Conservation (phyloP, 148 eudicot genomes). For the Silene conica region DNA sequence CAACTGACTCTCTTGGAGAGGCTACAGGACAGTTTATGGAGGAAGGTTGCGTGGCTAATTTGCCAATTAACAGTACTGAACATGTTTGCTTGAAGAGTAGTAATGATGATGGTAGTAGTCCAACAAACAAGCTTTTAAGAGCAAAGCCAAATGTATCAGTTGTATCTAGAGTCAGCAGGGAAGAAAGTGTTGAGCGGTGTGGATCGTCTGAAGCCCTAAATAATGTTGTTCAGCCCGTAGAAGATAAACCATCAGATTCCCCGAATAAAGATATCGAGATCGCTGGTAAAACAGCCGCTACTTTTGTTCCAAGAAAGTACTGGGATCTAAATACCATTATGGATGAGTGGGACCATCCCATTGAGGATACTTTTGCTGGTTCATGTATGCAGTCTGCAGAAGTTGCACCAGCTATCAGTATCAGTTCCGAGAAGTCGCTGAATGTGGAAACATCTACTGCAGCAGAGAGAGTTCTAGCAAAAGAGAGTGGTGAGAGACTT, state of each 20-base stretch:
- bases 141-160: slow-evolving; percentile 26
- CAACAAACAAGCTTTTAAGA: slow-evolving; percentile 16
- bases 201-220: neutral
- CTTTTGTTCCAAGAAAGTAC: slow-evolving; percentile 30
- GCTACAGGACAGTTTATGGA: neutral
- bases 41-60: neutral
- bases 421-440: slow-evolving; percentile 1
- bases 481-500: neutral
- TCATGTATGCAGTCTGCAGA: slow-evolving; percentile 16
- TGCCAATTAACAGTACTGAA: slow-evolving; percentile 1
- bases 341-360: slow-evolving; percentile 65
- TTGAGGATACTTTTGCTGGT: slow-evolving; percentile 25
- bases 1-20: neutral
- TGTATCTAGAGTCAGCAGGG: slow-evolving; percentile 9
- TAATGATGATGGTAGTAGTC: neutral
- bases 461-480: slow-evolving; percentile 10
- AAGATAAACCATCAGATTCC: slow-evolving; percentile 20
- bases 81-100: slow-evolving; percentile 2
- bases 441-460: neutral
- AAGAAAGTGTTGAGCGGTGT: slow-evolving; percentile 14
- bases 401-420: neutral
- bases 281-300: slow-evolving; percentile 5
- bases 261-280: neutral
- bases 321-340: slow-evolving; percentile 70
- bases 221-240: slow-evolving; percentile 1